A percentile compares a stretch with the other conserved stretches of the same genome.
phyloP scores from a whole-genome alignment of 139 green algal species.

The Choricystis sp. region DNA sequence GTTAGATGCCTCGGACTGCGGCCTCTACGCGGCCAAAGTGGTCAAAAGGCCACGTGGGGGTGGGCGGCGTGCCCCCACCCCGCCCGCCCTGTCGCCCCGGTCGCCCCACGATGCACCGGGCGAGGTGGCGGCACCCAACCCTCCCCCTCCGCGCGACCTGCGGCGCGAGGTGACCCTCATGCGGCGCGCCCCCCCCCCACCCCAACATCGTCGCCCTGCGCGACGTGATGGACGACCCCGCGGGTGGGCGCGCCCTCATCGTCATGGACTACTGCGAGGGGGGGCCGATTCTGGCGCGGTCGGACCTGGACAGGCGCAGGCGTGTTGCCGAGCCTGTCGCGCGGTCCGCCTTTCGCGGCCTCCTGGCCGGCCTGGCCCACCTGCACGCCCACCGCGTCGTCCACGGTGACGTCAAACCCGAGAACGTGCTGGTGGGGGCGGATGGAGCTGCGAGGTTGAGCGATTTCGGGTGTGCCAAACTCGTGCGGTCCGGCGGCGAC shows the following conservation, averaged over 20 bases:
- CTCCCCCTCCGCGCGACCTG: slow-evolving; percentile 41
- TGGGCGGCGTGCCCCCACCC: not conserved
- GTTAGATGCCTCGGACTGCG: slow-evolving; percentile 50
- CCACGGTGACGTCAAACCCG: slow-evolving; percentile 73
- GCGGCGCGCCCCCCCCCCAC: slow-evolving; percentile 40
- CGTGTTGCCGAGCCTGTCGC: slow-evolving; percentile 49
- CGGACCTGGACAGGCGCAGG: slow-evolving; percentile 33
- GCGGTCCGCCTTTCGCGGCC: slow-evolving; percentile 56
- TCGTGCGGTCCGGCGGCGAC: slow-evolving; percentile 9
- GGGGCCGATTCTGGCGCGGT: slow-evolving; percentile 47
- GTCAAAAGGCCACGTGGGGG: not conserved
- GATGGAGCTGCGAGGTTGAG: slow-evolving; percentile 42
- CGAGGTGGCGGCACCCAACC: not conserved
- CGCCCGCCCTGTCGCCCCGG: not conserved
- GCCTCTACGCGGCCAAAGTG: slow-evolving; percentile 69
- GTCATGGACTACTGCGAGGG: slow-evolving; percentile 75
- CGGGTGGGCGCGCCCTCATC: slow-evolving; percentile 54
- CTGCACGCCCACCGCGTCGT: slow-evolving; percentile 61
- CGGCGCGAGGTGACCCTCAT: slow-evolving; percentile 56
- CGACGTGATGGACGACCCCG: slow-evolving; percentile 61
- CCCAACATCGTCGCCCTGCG: slow-evolving; percentile 50
- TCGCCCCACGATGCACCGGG: not conserved
- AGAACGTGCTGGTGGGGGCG: slow-evolving; percentile 61
- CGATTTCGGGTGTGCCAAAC: slow-evolving; percentile 71
- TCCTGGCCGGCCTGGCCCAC: slow-evolving; percentile 48